These are phyloP conservation scores for Claviceps humidiphila DNA, from an alignment of 2,329 filamentous ascomycete genomes.

Conservation along the genomic window DNA sequence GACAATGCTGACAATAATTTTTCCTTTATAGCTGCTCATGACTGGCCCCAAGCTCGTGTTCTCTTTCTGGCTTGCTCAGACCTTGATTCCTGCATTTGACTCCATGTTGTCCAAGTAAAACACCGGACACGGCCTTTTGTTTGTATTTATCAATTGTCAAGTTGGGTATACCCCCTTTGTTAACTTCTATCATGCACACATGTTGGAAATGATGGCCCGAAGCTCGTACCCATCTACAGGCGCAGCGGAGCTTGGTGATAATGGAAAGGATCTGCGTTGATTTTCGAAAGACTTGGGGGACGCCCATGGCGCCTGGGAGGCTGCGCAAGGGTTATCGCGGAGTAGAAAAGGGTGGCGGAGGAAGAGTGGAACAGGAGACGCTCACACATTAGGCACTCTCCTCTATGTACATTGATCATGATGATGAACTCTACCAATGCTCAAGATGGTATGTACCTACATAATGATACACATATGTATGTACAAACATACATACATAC, in stretches of 20 bases:
- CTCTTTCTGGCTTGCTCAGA: constrained; percentile 99
- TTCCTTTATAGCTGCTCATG: constrained; percentile 62
- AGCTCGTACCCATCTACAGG: not conserved
- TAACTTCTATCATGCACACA: not conserved
- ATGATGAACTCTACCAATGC: not conserved
- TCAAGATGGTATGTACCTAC: not conserved
- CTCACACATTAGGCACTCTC: not conserved
- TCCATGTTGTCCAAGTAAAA: constrained; percentile 20
- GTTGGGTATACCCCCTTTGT: not conserved
- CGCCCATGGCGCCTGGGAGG: not conserved
- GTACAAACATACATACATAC: no score
- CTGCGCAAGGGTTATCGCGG: not conserved
- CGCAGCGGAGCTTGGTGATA: not conserved
- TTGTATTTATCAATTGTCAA: not conserved
- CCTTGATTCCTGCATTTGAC: constrained; percentile 86
- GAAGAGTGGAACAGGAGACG: not conserved
- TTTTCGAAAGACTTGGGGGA: not conserved
- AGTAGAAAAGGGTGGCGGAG: not conserved
- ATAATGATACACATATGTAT: no score
- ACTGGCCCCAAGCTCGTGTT: constrained; percentile 98
- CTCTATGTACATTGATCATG: constrained; percentile 1
- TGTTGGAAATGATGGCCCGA: not conserved
- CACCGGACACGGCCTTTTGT: not conserved
- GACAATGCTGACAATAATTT: not conserved
- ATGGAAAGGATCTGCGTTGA: not conserved